Conservation (phyloP, 2,329 filamentous ascomycete genomes). For the Fusarium compactum region DNA sequence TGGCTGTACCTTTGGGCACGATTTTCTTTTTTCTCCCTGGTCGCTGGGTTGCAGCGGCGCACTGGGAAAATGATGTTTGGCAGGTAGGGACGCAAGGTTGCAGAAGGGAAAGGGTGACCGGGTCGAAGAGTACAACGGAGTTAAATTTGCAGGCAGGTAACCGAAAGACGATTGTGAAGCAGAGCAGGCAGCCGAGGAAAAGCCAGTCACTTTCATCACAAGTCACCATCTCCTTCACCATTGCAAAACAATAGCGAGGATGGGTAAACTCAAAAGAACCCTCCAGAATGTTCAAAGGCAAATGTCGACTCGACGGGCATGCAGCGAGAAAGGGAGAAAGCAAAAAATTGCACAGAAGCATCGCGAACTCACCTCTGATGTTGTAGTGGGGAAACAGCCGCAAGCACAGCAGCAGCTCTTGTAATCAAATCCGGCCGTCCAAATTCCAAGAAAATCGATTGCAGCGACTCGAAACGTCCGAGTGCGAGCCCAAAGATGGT, state of each 20-base stretch:
- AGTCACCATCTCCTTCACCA: constrained; percentile 13
- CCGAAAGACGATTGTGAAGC: constrained; percentile 22
- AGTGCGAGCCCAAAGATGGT: constrained; percentile 30
- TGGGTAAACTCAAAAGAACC: background rate
- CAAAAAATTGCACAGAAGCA: constrained; percentile 19
- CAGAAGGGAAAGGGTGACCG: constrained; percentile 2
- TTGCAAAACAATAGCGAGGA: constrained; percentile 19
- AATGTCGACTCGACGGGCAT: constrained; percentile 8
- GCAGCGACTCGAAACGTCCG: constrained; percentile 26
- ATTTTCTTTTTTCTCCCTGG: background rate
- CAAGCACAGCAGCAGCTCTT: constrained; percentile 36
- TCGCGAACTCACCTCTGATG: constrained; percentile 41
- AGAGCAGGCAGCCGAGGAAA: constrained; percentile 32
- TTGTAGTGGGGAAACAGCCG: constrained; percentile 24
- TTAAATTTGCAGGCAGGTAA: constrained; percentile 22
- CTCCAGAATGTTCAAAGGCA: constrained; percentile 3
- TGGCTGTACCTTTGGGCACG: constrained; percentile 29
- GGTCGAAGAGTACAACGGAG: constrained; percentile 13
- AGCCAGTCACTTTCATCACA: constrained; percentile 26
- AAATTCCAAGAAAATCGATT: constrained; percentile 24
- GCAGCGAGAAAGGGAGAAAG: constrained; percentile 13
- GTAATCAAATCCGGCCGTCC: constrained; percentile 20
- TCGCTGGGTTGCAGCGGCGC: constrained; percentile 24
- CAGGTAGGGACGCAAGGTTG: constrained; percentile 13
- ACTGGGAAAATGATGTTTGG: constrained; percentile 18